Base-by-base conservation (phyloP, 2,329 filamentous ascomycete genomes). In the Zelopaecilomyces penicillatus region DNA sequence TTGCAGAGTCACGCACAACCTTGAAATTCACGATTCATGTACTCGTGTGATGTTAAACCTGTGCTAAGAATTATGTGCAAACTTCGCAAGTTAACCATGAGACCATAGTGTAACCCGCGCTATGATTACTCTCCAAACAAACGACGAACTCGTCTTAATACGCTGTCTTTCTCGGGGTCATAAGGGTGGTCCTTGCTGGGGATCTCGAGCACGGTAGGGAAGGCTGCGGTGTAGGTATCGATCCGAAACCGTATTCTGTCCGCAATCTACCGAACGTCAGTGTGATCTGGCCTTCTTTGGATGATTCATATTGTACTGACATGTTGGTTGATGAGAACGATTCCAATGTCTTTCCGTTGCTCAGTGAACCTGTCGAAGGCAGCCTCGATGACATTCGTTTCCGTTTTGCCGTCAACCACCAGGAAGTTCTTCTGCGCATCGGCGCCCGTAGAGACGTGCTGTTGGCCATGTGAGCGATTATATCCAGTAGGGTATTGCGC, bases 121-220 rank as follows among this genome's bases (percentile, higher is more conserved):
- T 44, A 30, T 30, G 27, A 36, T 63, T 78, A 90, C 70, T 90
- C 80, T 55, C 80, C 80, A 68, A 83, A 83, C 45, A 80, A 53
- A 47, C 76, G 71, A 50, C 76, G 71, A 38, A 98, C 93, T 54
- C 93, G 78, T 69, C 90, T 86, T 68, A 98, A 66, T 37, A 98
- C 91, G 61, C 91, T 97, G 66, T 98, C 93, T 74, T 98, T 98
- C 69, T 98, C 93, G 0, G 93, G 93, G 58, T 98, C 91, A 62
- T 98, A 98, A 2, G 93, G 93, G 65, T 98, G 93, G 65, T 98
- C 93, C 75, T 98, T 98, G 70, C 88, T 95, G 27, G 93, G 93
- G 49, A 98, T 97, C 67, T 98, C 93, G 46, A 98, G 80, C 44
- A 98, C 78, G 26, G 89, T 84, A n/a, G 93, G 93, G 68, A 98